A percentile compares a stretch with the other conserved stretches of the same genome.
Conservation (phyloP, 2,329 filamentous ascomycete species). For the Colletotrichum agaves region DNA sequence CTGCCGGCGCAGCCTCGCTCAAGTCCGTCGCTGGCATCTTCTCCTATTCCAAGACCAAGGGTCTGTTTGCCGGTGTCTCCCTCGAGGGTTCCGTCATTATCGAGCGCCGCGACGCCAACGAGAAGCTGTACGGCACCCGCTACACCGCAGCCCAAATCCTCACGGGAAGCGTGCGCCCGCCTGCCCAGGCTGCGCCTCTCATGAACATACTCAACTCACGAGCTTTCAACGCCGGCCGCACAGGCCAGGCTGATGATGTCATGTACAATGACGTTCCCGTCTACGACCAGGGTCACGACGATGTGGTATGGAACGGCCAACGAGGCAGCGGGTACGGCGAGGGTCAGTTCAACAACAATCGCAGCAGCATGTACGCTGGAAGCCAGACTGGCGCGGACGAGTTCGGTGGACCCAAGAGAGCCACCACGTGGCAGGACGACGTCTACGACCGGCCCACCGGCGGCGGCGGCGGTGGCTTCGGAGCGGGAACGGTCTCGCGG, state of each 20-base stretch:
- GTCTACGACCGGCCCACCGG: slow-evolving; percentile 70
- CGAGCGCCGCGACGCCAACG: slow-evolving; percentile 95
- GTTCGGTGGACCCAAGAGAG: slow-evolving; percentile 67
- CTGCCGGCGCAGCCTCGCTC: slow-evolving; percentile 90
- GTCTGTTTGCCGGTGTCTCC: slow-evolving; percentile 93
- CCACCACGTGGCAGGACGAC: slow-evolving; percentile 81
- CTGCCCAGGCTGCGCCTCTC: slow-evolving; percentile 84
- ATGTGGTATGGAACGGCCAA: slow-evolving; percentile 84
- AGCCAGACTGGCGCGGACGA: slow-evolving; percentile 55
- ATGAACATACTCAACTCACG: slow-evolving; percentile 87
- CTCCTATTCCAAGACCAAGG: slow-evolving; percentile 98
- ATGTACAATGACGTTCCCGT: slow-evolving; percentile 97
- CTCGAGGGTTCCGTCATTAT: slow-evolving; percentile 93
- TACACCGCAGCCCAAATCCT: slow-evolving; percentile 86
- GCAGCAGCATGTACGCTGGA: slow-evolving; percentile 48
- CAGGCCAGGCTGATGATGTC: slow-evolving; percentile 60
- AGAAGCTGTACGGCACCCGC: slow-evolving; percentile 90
- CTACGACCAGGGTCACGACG: slow-evolving; percentile 85
- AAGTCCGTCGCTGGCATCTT: slow-evolving; percentile 93
- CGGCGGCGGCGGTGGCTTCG: slow-evolving; percentile 47
- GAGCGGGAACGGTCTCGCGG: slow-evolving; percentile 51
- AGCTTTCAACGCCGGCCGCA: slow-evolving; percentile 75
- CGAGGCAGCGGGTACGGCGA: slow-evolving; percentile 78
- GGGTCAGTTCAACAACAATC: slow-evolving; percentile 54
- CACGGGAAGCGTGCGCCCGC: slow-evolving; percentile 79